These are phyloP conservation scores for Graphilbum sp. DNA, from an alignment of 2,329 filamentous ascomycete species.

Conservation along the genomic window DNA sequence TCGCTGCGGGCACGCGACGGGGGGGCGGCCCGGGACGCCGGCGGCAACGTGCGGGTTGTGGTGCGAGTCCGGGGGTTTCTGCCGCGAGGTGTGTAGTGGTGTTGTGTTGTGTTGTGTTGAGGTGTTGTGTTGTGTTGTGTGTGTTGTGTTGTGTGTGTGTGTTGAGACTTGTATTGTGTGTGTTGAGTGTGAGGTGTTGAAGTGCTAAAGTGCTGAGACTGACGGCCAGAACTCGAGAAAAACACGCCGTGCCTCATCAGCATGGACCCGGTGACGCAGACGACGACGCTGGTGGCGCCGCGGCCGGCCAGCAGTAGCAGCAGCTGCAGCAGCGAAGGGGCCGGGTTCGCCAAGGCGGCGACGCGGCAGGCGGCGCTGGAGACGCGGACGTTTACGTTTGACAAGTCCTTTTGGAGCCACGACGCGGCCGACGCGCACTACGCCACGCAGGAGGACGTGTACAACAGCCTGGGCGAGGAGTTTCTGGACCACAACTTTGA, in stretches of 20 bases:
- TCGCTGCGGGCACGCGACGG: conserved; percentile 60
- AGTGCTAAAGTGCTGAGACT: too few species aligned
- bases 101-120: too few species aligned
- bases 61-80: conserved; percentile 69
- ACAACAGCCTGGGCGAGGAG: conserved; percentile 74
- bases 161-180: too few species aligned
- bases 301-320: too few species aligned
- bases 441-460: conserved; percentile 78
- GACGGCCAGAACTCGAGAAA: conserved; percentile 57
- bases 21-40: conserved; percentile 40
- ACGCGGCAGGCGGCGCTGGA: conserved; percentile 8
- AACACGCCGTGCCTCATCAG: conserved; percentile 70
- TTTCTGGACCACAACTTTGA: conserved; percentile 95
- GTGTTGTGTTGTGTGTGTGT: too few species aligned
- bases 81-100: conserved; percentile 67
- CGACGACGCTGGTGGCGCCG: conserved; percentile 65
- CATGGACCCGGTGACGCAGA: conserved; percentile 80
- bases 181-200: too few species aligned
- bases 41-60: conserved; percentile 68
- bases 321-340: conserved; percentile 14
- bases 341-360: conserved; percentile 14
- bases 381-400: conserved; percentile 62
- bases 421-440: conserved; percentile 66
- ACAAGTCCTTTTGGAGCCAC: conserved; percentile 97
- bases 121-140: too few species aligned